Base-by-base conservation (phyloP, 1,284 basidiomycete genomes). In the Clitocybe nebularis region DNA sequence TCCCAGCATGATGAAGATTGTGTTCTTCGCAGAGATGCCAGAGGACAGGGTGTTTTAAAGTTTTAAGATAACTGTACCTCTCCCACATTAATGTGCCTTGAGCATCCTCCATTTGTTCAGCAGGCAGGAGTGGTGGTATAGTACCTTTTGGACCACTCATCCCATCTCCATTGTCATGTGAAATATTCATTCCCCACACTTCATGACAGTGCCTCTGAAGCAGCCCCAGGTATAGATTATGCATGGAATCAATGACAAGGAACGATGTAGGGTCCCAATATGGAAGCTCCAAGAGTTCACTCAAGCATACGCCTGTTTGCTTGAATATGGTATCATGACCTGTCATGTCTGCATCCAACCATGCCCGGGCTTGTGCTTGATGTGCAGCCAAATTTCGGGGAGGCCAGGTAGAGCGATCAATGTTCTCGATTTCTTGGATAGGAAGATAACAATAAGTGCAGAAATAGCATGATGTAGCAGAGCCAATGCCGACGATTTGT, bases 211-310 rank as follows among this genome's bases (percentile, higher is more conserved):
- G 46, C 6, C 43, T 32, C 19, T 40, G 38, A 13, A 47, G 36
- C 5, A 44, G 34, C 1, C 46, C 42, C 16, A 47, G 35, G 21
- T 44, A 38, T 5, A 43, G 29, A 17, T 34, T 38, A 35, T 47
- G 46, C 42, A 47, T 47, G 6, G 46, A 47, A 35, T 47, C 46
- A 20, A 47, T 39, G 4, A 47, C 19, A 16, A 39, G 3, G 25
- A 35, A 41, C 4, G 25, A 19, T 11, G 37, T 14, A 5, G 38
- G 44, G 13, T 45, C 33, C 44, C 44, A 45, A 33, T 45, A 45
- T 11, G 44, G 44, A 17, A 45, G 33, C 17, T 32, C 39, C 5
- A 45, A 35, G 9, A 45, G 13, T 6, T 29, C 13, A 4, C 25
- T 39, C 44, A 38, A 45, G n/a, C 39, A 17, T 24, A 41, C 19